Base-by-base conservation (phyloP, 139 green algal genomes). In the Parachlorella kessleri region DNA sequence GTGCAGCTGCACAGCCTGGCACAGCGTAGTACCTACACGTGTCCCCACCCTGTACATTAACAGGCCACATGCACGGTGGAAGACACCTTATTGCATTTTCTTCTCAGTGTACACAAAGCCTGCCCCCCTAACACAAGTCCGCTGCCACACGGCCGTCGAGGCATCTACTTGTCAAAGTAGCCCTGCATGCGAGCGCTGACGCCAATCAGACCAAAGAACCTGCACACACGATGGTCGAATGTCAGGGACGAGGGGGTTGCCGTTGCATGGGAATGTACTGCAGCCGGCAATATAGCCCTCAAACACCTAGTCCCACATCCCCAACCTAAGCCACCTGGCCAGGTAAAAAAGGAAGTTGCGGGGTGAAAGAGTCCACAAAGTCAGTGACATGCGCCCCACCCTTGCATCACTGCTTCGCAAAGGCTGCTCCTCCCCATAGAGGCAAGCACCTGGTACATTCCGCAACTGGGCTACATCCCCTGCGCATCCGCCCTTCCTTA, bases 181-280 rank as follows among this genome's bases (percentile, higher is more conserved):
- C 85, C 85, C 83, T 93, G 86, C 80, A 89, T 89, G 66, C 86
- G 79, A 76, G 81, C 92, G 77, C 94, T 77, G 9, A 93, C 86
- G 64, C 92, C 92, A 71, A 96, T 91, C 83, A 92, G 83, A 40
- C 36, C 78, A n/a, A 75, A 38, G 10, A 38, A 66, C 84, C 84
- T 59, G 48, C 48, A 59, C 48, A 59, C 14, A 28, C 14, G 14
- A 59, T 59, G 14, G 21, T 28, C 14, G 48, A 59, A 59, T 59
- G 0, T 59, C 14, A 28, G 48, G 14, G 14, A 14, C 21, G 14
- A 28, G 48, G 48, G 48, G 48, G 14, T 14, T 59, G 21, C 14
- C 14, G 48, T 18, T 59, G 48, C 48, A 59, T 59, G 14, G 48
- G 10, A 59, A 18, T 59, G 48, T 59, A 59, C 14, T 18, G 14